These are phyloP conservation scores for Fusarium sp. DNA, from an alignment of 2,329 filamentous ascomycete species.

Conservation along the genomic window DNA sequence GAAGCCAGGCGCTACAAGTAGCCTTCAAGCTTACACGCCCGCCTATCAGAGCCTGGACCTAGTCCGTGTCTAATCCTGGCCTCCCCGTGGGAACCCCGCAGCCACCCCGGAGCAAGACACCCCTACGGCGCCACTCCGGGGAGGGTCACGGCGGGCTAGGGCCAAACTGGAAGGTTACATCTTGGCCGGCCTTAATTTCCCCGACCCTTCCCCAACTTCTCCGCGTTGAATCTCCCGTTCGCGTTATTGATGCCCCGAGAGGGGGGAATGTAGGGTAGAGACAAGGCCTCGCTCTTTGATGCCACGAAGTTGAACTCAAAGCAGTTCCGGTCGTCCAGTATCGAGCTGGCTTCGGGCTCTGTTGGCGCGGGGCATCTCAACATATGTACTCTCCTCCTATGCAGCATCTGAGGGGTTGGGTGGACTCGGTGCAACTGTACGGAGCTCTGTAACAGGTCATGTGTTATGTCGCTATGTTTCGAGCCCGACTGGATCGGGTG, in stretches of 20 bases:
- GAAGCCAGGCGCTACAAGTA: slow-evolving; percentile 1
- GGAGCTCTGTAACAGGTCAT: too few relatives aligned
- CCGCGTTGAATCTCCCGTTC: slow-evolving; percentile 24
- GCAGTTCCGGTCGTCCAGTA: too few relatives aligned
- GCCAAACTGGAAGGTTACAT: slow-evolving; percentile 30
- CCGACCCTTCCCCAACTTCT: slow-evolving; percentile 40
- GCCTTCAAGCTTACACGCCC: slow-evolving; percentile 17
- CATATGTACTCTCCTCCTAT: too few relatives aligned
- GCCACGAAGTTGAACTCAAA: too few relatives aligned
- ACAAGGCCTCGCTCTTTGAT: too few relatives aligned
- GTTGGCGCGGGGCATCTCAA: too few relatives aligned
- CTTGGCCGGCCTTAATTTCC: slow-evolving; percentile 40
- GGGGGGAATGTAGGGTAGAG: not conserved
- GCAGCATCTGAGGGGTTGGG: too few relatives aligned
- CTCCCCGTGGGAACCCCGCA: slow-evolving; percentile 25
- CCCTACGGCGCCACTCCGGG: slow-evolving; percentile 44
- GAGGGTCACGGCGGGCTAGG: slow-evolving; percentile 26
- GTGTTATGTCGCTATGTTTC: too few relatives aligned
- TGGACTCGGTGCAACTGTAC: too few relatives aligned
- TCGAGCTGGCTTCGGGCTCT: too few relatives aligned
- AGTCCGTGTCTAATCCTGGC: not conserved
- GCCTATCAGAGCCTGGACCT: slow-evolving; percentile 13
- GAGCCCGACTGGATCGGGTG: too few relatives aligned
- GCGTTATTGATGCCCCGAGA: slow-evolving; percentile 20
- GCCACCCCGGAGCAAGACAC: slow-evolving; percentile 33